A percentile compares a stretch with the other conserved stretches of the same genome.
phyloP scores from a whole-genome alignment of 140 eudicot genomes.

The Bidens hawaiensis region DNA sequence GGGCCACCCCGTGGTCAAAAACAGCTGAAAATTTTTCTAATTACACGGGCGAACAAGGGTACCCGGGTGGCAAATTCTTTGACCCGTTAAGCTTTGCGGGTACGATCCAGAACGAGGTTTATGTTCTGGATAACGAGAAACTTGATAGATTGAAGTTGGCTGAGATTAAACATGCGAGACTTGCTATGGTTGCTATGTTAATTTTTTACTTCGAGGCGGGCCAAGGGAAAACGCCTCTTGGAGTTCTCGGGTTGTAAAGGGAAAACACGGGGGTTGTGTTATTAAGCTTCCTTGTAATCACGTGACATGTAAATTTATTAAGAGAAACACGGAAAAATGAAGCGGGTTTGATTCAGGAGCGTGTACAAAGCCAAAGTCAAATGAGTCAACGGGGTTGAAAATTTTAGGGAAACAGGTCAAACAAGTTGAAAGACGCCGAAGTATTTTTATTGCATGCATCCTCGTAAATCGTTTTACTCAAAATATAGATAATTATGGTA shows the following conservation, averaged over 20 bases:
- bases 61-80: slow-evolving; percentile 96
- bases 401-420: too few relatives aligned
- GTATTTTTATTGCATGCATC: too few relatives aligned
- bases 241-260: slow-evolving; percentile 83
- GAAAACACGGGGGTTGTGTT: slow-evolving; percentile 19
- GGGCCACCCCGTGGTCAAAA: slow-evolving; percentile 98
- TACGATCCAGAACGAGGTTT: slow-evolving; percentile 57
- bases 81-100: slow-evolving; percentile 89
- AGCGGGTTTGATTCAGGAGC: too few relatives aligned
- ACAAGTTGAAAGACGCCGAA: too few relatives aligned
- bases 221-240: slow-evolving; percentile 97
- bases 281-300: slow-evolving; percentile 17
- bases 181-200: slow-evolving; percentile 94
- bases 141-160: slow-evolving; percentile 93
- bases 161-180: slow-evolving; percentile 90
- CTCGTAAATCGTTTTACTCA: too few relatives aligned
- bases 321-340: slow-evolving; percentile 35
- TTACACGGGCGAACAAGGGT: slow-evolving; percentile 88
- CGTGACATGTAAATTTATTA: slow-evolving; percentile 34
- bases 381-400: too few relatives aligned
- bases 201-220: slow-evolving; percentile 96
- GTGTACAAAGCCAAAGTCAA: too few relatives aligned
- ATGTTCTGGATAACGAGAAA: slow-evolving; percentile 70
- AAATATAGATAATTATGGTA: too few relatives aligned
- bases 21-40: slow-evolving; percentile 80